Percentiles rank a stretch among this genome's conserved stretches.
phyloP scores from a whole-genome alignment of 768 basidiomycete species.

The Kwoniella heveanensis region DNA sequence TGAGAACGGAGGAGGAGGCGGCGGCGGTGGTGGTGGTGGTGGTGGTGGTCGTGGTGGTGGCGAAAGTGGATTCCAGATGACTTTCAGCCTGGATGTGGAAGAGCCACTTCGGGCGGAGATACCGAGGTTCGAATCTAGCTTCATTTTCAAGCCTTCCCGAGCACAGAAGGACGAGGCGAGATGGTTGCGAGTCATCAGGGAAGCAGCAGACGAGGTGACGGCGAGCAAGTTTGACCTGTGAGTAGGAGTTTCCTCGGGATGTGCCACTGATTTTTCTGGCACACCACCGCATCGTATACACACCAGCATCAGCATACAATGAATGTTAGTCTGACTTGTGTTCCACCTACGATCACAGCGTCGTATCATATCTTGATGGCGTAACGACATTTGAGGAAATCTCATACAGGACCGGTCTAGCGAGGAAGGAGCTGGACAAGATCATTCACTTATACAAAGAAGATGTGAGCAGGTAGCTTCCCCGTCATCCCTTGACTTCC shows the following conservation, averaged over 20 bases:
- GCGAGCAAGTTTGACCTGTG: constrained; percentile 77
- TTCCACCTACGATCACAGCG: too few relatives aligned
- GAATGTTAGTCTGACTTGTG: too few relatives aligned
- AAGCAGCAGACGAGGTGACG: constrained; percentile 71
- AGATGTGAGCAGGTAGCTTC: constrained; percentile 74
- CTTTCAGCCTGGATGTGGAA: constrained; percentile 60
- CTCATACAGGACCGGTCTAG: constrained; percentile 81
- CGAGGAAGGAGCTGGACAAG: constrained; percentile 77
- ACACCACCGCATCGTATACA: too few relatives aligned
- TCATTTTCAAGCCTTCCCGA: constrained; percentile 79
- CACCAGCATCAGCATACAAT: too few relatives aligned
- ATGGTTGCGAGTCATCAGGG: constrained; percentile 90
- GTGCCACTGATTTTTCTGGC: too few relatives aligned
- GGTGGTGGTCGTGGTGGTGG: too few relatives aligned
- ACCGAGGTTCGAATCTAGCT: constrained; percentile 41
- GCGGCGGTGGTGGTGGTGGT: too few relatives aligned
- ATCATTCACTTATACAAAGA: constrained; percentile 84
- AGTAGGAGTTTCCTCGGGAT: too few relatives aligned
- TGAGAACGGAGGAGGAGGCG: too few relatives aligned
- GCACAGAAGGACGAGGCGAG: constrained; percentile 76
- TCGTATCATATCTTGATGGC: constrained; percentile 92
- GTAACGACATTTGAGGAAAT: constrained; percentile 91
- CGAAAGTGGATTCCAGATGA: constrained; percentile 24
- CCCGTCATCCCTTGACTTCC: too few relatives aligned
- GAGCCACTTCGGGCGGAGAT: constrained; percentile 25